Evolutionary conservation across 495 filamentous ascomycete species (phyloP), one percentile per base, ranked within the genome.

Genomic region (Trichoderma orchidacearum): DNA sequence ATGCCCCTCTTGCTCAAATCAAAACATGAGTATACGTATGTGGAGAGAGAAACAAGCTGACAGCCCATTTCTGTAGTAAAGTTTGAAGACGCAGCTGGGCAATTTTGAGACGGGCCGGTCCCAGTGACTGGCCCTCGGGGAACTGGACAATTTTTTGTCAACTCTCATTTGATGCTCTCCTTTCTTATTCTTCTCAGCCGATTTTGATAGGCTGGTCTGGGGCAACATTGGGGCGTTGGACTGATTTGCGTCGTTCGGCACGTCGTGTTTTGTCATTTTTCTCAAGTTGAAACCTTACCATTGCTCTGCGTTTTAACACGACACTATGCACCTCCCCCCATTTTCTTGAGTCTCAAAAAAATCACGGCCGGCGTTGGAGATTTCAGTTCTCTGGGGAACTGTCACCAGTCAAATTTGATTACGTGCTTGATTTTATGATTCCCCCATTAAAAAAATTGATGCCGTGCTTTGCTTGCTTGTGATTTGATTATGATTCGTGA

Each of bases 351-450:
- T 48, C 41, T 48, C 41, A 48, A n/a, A n/a, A n/a, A n/a, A 48
- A 48, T 48, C 41, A 48, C 41, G 41, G 27, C 41, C 41, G 41
- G 41, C 41, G 41, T 48, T 48, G 41, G 41, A 48, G 41, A 48
- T 48, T 48, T 48, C 41, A 48, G 41, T 48, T 48, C 41, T 48
- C 41, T 48, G 41, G 41, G 41, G 41, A 48, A 48, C 41, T 48
- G 41, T 48, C 41, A 48, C 41, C 41, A 48, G 41, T 48, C 41
- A 48, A 48, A 48, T 48, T 48, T 48, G 41, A 48, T 48, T 48
- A 48, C 41, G 41, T 48, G 41, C 41, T 48, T 48, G 41, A 48
- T 48, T 48, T 48, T 48, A 48, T 48, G 41, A 48, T 48, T 48
- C 41, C 41, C 41, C 41, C n/a, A n/a, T n/a, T 25, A 25, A 27